phyloP scores from a whole-genome alignment of 2,329 filamentous ascomycete species.

The Podosphaera aphanis region DNA sequence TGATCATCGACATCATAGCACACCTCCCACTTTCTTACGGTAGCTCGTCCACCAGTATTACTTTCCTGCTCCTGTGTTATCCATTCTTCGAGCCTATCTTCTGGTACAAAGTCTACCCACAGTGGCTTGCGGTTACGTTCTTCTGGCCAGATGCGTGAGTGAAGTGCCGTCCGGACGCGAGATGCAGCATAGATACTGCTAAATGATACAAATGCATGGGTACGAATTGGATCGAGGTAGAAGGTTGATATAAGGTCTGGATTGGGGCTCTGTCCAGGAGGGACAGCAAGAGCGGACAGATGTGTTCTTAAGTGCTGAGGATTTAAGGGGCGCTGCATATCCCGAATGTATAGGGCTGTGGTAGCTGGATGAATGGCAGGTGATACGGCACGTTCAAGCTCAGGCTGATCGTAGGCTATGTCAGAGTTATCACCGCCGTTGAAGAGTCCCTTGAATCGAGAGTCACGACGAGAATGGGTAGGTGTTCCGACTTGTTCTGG shows the following conservation, averaged over 20 bases:
- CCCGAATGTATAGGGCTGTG: constrained; percentile 62
- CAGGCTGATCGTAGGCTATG: constrained; percentile 5
- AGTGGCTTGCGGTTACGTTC: constrained; percentile 65
- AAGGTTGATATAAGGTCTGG: constrained; percentile 39
- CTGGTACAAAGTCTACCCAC: constrained; percentile 75
- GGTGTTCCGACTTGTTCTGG: not conserved
- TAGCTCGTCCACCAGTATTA: constrained; percentile 20
- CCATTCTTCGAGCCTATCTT: constrained; percentile 50
- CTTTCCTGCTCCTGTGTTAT: constrained; percentile 39
- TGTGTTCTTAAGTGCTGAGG: constrained; percentile 42
- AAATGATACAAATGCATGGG: constrained; percentile 68
- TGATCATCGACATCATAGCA: constrained; percentile 36
- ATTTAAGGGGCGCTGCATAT: constrained; percentile 72
- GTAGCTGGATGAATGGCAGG: constrained; percentile 51
- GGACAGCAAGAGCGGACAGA: constrained; percentile 42
- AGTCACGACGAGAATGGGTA: constrained; percentile 14
- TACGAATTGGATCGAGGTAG: constrained; percentile 65
- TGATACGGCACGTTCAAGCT: constrained; percentile 17
- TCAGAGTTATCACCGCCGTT: constrained; percentile 3
- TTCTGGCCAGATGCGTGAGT: constrained; percentile 64
- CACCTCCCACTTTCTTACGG: constrained; percentile 43
- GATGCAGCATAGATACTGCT: constrained; percentile 44
- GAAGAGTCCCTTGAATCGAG: constrained; percentile 25
- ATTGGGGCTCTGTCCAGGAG: constrained; percentile 26
- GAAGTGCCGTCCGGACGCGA: constrained; percentile 51